Percentiles rank a stretch among this genome's conserved stretches.
These are phyloP conservation scores for Kodamaea sagamina DNA, from an alignment of 805 yeast genomes.

Conservation along the genomic window DNA sequence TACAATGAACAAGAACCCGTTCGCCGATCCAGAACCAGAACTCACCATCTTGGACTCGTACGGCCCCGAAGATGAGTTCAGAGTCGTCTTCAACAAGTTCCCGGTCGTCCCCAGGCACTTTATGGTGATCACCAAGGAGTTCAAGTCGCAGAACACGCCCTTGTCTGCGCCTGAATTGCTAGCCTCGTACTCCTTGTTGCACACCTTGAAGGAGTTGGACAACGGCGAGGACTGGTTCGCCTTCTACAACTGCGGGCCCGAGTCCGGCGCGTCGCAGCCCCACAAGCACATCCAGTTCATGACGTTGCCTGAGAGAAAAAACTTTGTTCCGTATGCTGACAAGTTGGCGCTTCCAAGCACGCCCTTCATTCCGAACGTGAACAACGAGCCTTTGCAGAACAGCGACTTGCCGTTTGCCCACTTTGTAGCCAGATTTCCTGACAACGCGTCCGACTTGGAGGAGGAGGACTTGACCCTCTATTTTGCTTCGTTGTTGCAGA, in stretches of 20 bases:
- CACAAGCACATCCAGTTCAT: constrained; percentile 92
- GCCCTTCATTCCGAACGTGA: constrained; percentile 55
- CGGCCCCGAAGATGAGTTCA: constrained; percentile 51
- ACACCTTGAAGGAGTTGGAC: constrained; percentile 43
- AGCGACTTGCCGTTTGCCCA: constrained; percentile 76
- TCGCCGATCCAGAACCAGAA: constrained; percentile 75
- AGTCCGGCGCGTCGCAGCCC: constrained; percentile 91
- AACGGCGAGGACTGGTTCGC: constrained; percentile 59
- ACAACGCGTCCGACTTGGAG: constrained; percentile 35
- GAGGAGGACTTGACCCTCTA: constrained; percentile 65
- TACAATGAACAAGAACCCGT: constrained; percentile 60
- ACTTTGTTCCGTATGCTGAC: constrained; percentile 61
- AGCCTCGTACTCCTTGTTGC: constrained; percentile 57
- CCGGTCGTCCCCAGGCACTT: constrained; percentile 82
- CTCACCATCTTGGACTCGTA: constrained; percentile 59
- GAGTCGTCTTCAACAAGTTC: constrained; percentile 79
- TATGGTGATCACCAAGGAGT: constrained; percentile 73
- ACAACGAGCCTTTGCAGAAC: constrained; percentile 61
- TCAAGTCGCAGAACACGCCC: constrained; percentile 70
- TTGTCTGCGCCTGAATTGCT: constrained; percentile 69
- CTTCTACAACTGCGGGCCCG: constrained; percentile 85
- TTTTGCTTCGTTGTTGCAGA: constrained; percentile 71
- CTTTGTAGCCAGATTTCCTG: constrained; percentile 65
- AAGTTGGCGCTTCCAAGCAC: constrained; percentile 40
- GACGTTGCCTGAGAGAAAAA: constrained; percentile 54